These are phyloP conservation scores for Musa troglodytarum DNA, from an alignment of 176 grass and related monocot genomes.

Conservation along the genomic window DNA sequence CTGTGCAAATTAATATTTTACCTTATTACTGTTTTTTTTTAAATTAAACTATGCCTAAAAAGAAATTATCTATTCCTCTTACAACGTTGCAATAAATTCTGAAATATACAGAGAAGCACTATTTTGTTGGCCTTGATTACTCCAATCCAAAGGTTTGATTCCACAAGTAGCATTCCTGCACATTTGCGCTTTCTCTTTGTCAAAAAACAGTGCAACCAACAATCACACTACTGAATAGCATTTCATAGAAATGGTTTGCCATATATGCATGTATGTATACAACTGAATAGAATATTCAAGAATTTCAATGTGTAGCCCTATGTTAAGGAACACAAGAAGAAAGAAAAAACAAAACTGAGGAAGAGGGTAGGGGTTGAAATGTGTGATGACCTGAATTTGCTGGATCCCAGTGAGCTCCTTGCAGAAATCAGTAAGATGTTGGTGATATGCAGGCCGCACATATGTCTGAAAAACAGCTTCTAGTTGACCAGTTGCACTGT, in stretches of 20 bases:
- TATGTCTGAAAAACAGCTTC: slow-evolving; percentile 97
- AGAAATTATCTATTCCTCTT: too few relatives aligned
- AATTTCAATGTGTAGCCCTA: not conserved
- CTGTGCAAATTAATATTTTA: too few relatives aligned
- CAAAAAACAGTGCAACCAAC: not conserved
- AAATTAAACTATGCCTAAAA: too few relatives aligned
- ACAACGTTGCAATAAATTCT: not conserved
- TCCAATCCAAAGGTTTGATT: not conserved
- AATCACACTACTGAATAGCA: not conserved
- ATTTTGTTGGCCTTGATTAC: not conserved
- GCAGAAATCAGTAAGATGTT: slow-evolving; percentile 86
- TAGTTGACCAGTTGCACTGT: slow-evolving; percentile 76
- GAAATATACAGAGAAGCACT: not conserved
- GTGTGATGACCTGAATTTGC: slow-evolving; percentile 62
- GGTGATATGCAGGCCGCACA: slow-evolving; percentile 71
- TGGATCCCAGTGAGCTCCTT: slow-evolving; percentile 97
- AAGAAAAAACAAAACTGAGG: not conserved
- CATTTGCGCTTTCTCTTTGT: not conserved
- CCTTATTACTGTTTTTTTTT: too few relatives aligned
- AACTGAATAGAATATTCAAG: not conserved
- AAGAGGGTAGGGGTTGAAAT: not conserved
- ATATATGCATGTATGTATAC: not conserved
- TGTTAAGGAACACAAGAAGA: not conserved
- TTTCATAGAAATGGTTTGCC: not conserved
- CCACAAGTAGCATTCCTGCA: not conserved